phyloP scores from a whole-genome alignment of 768 basidiomycete genomes.

The Tephrocybe sp. region DNA sequence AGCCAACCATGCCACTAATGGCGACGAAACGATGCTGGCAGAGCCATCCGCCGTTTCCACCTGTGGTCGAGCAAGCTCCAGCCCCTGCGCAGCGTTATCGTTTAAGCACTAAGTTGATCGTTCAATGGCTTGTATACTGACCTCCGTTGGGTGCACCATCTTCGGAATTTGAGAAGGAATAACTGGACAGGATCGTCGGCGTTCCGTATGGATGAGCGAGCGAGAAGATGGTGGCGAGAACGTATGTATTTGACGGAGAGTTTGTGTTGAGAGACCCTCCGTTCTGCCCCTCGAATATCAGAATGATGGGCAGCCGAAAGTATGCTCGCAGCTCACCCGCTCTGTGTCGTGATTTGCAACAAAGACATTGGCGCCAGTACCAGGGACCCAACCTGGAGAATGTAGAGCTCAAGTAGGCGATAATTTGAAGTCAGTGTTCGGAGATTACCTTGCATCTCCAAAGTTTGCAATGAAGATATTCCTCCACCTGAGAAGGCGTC shows the following conservation, averaged over 20 bases:
- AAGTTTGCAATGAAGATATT: constrained; percentile 50
- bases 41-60: constrained; percentile 60
- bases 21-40: constrained; percentile 66
- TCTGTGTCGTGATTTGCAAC: constrained; percentile 75
- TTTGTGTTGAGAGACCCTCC: constrained; percentile 55
- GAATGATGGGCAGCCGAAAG: background rate
- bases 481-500: constrained; percentile 51
- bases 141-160: constrained; percentile 63
- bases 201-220: constrained; percentile 70
- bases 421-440: background rate
- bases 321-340: constrained; percentile 32
- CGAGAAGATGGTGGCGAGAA: constrained; percentile 59
- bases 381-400: constrained; percentile 54
- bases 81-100: constrained; percentile 25
- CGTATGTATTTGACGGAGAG: constrained; percentile 66
- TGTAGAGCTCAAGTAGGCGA: background rate
- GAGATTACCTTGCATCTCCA: constrained; percentile 46
- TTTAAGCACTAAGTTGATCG: background rate
- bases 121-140: constrained; percentile 14
- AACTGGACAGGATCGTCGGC: constrained; percentile 63
- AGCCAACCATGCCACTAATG: constrained; percentile 63
- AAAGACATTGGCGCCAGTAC: constrained; percentile 58
- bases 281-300: constrained; percentile 29
- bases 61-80: constrained; percentile 50
- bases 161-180: constrained; percentile 48